Evolutionary conservation across 352 stramenopile species (phyloP).

Genomic region (Phytophthora crassamura): DNA sequence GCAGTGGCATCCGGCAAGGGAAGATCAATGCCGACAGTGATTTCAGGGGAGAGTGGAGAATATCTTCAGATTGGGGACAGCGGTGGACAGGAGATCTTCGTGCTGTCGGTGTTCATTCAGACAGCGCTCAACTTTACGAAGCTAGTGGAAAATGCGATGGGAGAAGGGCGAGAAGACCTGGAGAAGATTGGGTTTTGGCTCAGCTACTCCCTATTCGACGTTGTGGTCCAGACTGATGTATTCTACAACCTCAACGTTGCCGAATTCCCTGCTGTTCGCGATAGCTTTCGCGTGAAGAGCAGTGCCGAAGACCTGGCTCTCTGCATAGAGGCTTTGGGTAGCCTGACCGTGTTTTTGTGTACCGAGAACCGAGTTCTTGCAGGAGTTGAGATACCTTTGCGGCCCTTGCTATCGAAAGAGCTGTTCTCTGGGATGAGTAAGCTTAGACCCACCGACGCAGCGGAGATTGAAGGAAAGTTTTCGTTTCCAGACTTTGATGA

Average conservation of each 20-base stretch:
- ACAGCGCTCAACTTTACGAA: conserved; percentile 44
- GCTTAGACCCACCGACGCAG: conserved; percentile 8
- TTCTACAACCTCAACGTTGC: conserved; percentile 64
- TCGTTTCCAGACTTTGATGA: conserved; percentile 46
- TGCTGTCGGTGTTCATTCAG: conserved; percentile 68
- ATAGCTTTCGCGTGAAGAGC: conserved; percentile 75
- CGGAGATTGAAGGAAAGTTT: conserved; percentile 47
- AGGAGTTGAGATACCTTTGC: conserved; percentile 63
- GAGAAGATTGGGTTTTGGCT: conserved; percentile 68
- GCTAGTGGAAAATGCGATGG: conserved; percentile 35
- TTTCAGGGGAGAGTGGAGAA: conserved; percentile 44
- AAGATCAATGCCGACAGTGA: conserved; percentile 2
- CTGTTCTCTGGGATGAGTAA: conserved; percentile 24
- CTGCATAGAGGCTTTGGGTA: conserved; percentile 43
- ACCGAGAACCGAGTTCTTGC: conserved; percentile 69
- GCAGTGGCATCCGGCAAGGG: neutral
- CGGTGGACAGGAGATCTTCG: conserved; percentile 56
- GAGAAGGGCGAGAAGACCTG: conserved; percentile 7
- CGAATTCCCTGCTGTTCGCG: conserved; percentile 73
- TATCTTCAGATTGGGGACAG: conserved; percentile 59
- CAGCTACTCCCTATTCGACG: conserved; percentile 85
- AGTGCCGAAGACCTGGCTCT: conserved; percentile 51
- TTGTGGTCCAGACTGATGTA: conserved; percentile 84
- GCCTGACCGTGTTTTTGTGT: conserved; percentile 72
- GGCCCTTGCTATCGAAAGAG: conserved; percentile 35